phyloP scores from a whole-genome alignment of 2,329 filamentous ascomycete species.

The Didymella segeticola region DNA sequence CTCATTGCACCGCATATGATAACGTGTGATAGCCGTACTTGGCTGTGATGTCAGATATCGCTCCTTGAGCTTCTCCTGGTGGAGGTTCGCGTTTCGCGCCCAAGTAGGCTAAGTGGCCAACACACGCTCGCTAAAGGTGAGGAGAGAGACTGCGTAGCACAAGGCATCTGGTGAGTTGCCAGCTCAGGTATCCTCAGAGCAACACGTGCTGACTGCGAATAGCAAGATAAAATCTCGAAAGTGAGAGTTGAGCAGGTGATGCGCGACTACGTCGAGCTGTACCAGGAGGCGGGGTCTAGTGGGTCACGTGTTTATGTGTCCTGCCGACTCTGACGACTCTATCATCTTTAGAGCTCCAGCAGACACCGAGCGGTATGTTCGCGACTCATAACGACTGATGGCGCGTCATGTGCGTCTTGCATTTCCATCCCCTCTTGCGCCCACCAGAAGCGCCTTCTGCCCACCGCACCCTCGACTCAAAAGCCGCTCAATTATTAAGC shows the following conservation, averaged over 20 bases:
- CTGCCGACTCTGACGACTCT: background rate
- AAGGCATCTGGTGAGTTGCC: background rate
- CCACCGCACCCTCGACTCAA: too few species aligned
- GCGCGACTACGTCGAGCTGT: background rate
- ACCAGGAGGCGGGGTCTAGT: background rate
- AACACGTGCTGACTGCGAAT: background rate
- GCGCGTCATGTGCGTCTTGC: too few species aligned
- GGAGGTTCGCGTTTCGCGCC: slow-evolving; percentile 12
- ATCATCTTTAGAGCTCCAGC: background rate
- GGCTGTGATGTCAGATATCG: background rate
- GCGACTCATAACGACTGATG: background rate
- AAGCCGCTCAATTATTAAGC: background rate
- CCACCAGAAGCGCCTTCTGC: background rate
- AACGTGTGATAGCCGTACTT: background rate
- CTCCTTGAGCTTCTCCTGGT: slow-evolving; percentile 1
- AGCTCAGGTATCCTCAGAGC: background rate
- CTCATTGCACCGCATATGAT: background rate
- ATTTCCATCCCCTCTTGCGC: background rate
- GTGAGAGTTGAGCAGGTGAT: background rate
- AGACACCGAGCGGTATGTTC: too few species aligned
- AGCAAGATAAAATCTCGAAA: background rate
- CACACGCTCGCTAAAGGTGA: background rate
- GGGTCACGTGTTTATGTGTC: background rate
- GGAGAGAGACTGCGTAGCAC: background rate
- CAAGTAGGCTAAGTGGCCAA: slow-evolving; percentile 2